Percentiles rank a stretch among this genome's conserved stretches.
phyloP scores from a whole-genome alignment of 106 monocot genomes.

The Dioscorea dumetorum region DNA sequence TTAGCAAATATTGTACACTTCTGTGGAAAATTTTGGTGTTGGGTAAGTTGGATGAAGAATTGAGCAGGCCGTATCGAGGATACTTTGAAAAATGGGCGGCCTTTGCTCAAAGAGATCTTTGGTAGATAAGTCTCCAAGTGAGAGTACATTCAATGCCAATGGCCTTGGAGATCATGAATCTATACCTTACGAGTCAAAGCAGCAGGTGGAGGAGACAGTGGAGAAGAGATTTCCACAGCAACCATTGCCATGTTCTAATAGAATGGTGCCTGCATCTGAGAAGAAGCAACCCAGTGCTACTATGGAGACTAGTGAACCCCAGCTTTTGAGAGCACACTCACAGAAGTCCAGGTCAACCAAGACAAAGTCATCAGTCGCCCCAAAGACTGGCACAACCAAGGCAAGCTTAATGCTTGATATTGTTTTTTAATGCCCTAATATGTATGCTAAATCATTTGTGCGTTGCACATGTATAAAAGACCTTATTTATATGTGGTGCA shows the following conservation, averaged over 20 bases:
- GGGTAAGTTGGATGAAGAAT: conserved; percentile 9
- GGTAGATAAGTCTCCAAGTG: conserved; percentile 92
- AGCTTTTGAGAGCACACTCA: conserved; percentile 49
- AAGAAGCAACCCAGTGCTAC: conserved; percentile 1
- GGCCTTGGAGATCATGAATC: conserved; percentile 28
- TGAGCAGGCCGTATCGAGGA: conserved; percentile 5
- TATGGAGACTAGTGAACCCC: conserved; percentile 20
- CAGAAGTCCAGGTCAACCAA: conserved; percentile 53
- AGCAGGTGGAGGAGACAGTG: conserved; percentile 18
- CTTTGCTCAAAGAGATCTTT: conserved; percentile 66
- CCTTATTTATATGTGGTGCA: no score
- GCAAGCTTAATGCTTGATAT: conserved; percentile 18
- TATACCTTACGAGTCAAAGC: conserved; percentile 5
- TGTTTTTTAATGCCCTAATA: not conserved
- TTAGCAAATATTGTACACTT: not conserved
- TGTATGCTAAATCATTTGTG: not conserved
- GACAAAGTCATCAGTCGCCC: conserved; percentile 25
- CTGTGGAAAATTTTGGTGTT: not conserved
- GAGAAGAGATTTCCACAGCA: conserved; percentile 27
- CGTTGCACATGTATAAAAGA: not conserved
- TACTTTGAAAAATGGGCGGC: conserved; percentile 52
- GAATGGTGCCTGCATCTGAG: conserved; percentile 4
- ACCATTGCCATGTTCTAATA: conserved; percentile 34
- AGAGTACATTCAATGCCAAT: conserved; percentile 51
- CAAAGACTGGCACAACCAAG: conserved; percentile 60